These are phyloP conservation scores for Plasmodium vinckei DNA, from an alignment of 169 alveolate genomes.

Conservation along the genomic window DNA sequence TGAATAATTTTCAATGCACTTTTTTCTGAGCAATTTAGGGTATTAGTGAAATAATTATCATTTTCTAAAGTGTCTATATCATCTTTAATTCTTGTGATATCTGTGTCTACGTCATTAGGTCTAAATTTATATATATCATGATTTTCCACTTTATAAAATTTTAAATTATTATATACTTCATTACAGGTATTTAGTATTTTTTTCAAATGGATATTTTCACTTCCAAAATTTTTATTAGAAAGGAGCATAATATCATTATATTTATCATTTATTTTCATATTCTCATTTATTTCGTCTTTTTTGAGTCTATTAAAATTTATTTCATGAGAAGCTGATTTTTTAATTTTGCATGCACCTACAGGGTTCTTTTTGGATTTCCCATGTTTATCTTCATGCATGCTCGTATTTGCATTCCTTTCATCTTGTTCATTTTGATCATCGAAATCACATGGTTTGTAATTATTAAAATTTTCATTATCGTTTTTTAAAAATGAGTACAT, in stretches of 20 bases:
- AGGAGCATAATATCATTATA: constrained; percentile 35
- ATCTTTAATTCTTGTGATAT: constrained; percentile 23
- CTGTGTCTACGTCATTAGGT: constrained; percentile 22
- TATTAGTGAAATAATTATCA: constrained; percentile 1
- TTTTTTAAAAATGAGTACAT: constrained; percentile 15
- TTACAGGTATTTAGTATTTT: constrained; percentile 42
- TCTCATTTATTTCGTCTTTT: too few relatives aligned
- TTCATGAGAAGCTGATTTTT: too few relatives aligned
- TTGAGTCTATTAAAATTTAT: too few relatives aligned
- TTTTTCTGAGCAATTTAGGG: constrained; percentile 7
- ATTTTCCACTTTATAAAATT: constrained; percentile 67
- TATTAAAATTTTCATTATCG: constrained; percentile 5
- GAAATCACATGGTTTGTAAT: constrained; percentile 37
- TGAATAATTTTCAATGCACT: constrained; percentile 12
- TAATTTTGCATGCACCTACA: too few relatives aligned
- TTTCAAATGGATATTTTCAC: constrained; percentile 40
- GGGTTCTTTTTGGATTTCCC: neutral
- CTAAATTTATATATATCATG: constrained; percentile 59
- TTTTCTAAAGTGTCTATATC: constrained; percentile 8
- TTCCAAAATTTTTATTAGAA: constrained; percentile 23
- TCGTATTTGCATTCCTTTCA: neutral
- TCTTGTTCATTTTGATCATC: neutral
- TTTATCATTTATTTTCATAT: constrained; percentile 2
- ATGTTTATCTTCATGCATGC: neutral
- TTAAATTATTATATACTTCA: constrained; percentile 32